Base-by-base conservation (phyloP, 225 moss, liverwort and hornwort species). In the Climacium dendroides region DNA sequence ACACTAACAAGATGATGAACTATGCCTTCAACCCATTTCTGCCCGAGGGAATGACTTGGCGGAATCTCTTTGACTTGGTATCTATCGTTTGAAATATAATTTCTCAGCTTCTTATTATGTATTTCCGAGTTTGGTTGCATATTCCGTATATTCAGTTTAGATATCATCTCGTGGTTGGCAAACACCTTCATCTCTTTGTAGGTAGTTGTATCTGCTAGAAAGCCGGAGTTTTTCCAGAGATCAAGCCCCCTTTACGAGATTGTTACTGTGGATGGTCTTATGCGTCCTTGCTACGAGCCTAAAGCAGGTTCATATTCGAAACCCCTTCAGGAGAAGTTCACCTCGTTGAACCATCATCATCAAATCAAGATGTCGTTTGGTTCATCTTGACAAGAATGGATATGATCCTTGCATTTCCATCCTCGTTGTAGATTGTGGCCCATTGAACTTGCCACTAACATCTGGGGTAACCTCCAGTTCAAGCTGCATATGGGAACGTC, bases 191-290 rank as follows among this genome's bases (percentile, higher is more conserved):
- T 80, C 19, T 25, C 54, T 79, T 86, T 83, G 90, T 89, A 96
- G 96, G 94, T 96, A 41, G 94, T 96, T 87, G 96, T 95, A 39
- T 96, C 96, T 87, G 93, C 96, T 26, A 93, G 95, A 89, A 96
- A 96, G 72, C 95, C 95, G 66, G 95, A 96, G 66, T 96, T 96
- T 85, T 95, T 95, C 72, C 94, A 95, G 35, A 93, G 91, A 71
- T 93, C 94, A 59, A 95, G 93, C 58, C 95, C 96, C 59, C 87
- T 96, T 18, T 95, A 95, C 77, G 95, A 96, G 88, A 93, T 95
- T 86, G 94, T 95, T 47, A 95, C 94, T 53, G 94, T 82, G 87
- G 96, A 94, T 84, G 95, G 95, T 77, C 91, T 95, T 23, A 95
- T 96, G 95, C 92, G 94, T 62, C 96, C 94, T 80, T 92, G 93